A percentile compares a stretch with the other conserved stretches of the same genome.
phyloP scores from a whole-genome alignment of 805 yeast species.

The Candida peoriensis region DNA sequence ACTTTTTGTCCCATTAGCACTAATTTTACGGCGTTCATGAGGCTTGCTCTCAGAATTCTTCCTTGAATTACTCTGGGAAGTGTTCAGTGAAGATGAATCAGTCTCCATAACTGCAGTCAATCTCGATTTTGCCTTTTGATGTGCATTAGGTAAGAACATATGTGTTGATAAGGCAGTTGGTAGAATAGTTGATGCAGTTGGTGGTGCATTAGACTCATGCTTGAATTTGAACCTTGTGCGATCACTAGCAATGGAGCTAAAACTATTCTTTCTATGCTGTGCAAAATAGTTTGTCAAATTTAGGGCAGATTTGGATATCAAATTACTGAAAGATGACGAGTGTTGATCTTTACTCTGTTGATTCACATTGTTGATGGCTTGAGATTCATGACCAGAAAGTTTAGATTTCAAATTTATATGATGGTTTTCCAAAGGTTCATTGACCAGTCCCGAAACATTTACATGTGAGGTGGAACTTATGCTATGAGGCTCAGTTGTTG shows the following conservation, averaged over 20 bases:
- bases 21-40: too few species aligned
- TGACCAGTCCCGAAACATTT: conserved; percentile 20
- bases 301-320: conserved; percentile 35
- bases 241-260: conserved; percentile 32
- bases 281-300: conserved; percentile 36
- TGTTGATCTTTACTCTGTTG: too few species aligned
- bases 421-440: too few species aligned
- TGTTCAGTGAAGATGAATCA: conserved; percentile 3
- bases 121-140: conserved; percentile 25
- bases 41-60: conserved; percentile 8
- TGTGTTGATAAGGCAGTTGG: conserved; percentile 61
- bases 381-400: conserved; percentile 10
- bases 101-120: conserved; percentile 21
- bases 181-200: conserved; percentile 49
- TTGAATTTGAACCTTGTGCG: conserved; percentile 28
- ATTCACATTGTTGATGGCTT: conserved; percentile 3
- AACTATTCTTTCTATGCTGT: conserved; percentile 29
- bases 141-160: conserved; percentile 52
- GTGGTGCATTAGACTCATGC: conserved; percentile 55
- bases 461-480: conserved; percentile 24
- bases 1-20: too few species aligned
- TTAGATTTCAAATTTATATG: conserved; percentile 14
- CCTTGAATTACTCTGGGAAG: conserved; percentile 9
- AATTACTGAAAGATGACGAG: conserved; percentile 23
- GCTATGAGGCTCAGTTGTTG: conserved; percentile 23